phyloP scores from a whole-genome alignment of 805 yeast genomes.

The Nematodospora valgi region DNA sequence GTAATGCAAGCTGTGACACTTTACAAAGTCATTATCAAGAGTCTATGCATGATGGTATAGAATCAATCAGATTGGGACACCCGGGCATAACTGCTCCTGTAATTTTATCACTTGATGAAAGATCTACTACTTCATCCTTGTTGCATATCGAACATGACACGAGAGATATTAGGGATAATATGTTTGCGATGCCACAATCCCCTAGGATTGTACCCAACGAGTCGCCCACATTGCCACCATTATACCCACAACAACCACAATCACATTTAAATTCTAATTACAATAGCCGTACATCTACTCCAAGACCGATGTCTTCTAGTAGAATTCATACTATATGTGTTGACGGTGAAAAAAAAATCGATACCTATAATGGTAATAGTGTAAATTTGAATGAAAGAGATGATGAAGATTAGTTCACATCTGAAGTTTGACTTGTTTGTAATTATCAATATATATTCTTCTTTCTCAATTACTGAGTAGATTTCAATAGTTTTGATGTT shows the following conservation, averaged over 20 bases:
- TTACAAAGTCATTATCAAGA: not conserved
- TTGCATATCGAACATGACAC: conserved; percentile 8
- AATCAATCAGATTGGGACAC: not conserved
- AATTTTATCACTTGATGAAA: conserved; percentile 7
- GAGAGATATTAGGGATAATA: too few relatives aligned
- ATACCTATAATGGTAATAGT: conserved; percentile 15
- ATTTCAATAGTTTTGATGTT: too few relatives aligned
- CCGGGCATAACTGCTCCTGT: conserved; percentile 8
- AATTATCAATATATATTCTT: conserved; percentile 1
- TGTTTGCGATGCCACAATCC: conserved; percentile 1
- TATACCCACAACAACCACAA: conserved; percentile 3
- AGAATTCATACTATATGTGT: conserved; percentile 19
- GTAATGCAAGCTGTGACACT: not conserved
- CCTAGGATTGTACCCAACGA: conserved; percentile 2
- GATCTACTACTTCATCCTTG: conserved; percentile 8
- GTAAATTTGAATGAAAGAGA: conserved; percentile 11
- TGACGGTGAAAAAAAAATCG: conserved; percentile 10
- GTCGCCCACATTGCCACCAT: too few relatives aligned
- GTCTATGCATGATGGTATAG: not conserved
- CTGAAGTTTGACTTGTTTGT: too few relatives aligned
- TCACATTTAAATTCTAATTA: conserved; percentile 7
- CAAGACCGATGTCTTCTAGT: conserved; percentile 13
- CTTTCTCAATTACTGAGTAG: not conserved
- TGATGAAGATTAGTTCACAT: conserved; percentile 8
- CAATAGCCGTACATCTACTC: conserved; percentile 14